These are phyloP conservation scores for Beta macrorhiza DNA, from an alignment of 179 eudicot genomes.

Conservation along the genomic window DNA sequence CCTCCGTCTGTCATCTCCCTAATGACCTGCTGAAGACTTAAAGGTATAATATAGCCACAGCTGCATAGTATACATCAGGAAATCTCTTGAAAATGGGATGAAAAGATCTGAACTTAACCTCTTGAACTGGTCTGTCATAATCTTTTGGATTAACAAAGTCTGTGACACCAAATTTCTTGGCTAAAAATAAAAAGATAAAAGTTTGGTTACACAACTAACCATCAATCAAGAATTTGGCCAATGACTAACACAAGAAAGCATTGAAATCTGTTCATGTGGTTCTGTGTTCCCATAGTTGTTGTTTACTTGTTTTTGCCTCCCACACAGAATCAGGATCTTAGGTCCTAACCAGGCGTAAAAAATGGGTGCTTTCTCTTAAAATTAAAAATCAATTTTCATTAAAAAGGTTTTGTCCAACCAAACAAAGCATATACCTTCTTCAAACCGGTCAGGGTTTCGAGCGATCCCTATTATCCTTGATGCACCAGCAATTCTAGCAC, in stretches of 20 bases:
- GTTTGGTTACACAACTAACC: background rate
- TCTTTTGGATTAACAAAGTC: slow-evolving; percentile 52
- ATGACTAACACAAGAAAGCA: too few species aligned
- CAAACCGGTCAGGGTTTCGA: slow-evolving; percentile 39
- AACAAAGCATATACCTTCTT: slow-evolving; percentile 35
- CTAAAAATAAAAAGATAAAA: slow-evolving; percentile 18
- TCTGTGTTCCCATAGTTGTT: too few species aligned
- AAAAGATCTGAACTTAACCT: slow-evolving; percentile 20
- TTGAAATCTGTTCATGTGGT: too few species aligned
- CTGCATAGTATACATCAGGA: background rate
- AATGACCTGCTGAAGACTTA: slow-evolving; percentile 30
- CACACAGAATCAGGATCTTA: too few species aligned
- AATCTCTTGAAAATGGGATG: background rate
- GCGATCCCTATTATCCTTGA: slow-evolving; percentile 47
- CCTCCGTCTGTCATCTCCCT: slow-evolving; percentile 53
- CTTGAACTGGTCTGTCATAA: slow-evolving; percentile 43
- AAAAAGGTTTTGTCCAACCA: too few species aligned
- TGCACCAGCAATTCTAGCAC: slow-evolving; percentile 53
- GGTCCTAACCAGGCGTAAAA: too few species aligned
- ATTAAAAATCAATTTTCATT: too few species aligned
- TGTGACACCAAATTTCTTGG: slow-evolving; percentile 55
- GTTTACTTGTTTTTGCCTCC: too few species aligned
- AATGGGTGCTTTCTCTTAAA: too few species aligned
- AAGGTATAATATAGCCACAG: background rate
- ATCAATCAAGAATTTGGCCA: too few species aligned